Evolutionary conservation across 2,329 filamentous ascomycete species (phyloP).

Genomic region (Cryphonectria carpinicola): DNA sequence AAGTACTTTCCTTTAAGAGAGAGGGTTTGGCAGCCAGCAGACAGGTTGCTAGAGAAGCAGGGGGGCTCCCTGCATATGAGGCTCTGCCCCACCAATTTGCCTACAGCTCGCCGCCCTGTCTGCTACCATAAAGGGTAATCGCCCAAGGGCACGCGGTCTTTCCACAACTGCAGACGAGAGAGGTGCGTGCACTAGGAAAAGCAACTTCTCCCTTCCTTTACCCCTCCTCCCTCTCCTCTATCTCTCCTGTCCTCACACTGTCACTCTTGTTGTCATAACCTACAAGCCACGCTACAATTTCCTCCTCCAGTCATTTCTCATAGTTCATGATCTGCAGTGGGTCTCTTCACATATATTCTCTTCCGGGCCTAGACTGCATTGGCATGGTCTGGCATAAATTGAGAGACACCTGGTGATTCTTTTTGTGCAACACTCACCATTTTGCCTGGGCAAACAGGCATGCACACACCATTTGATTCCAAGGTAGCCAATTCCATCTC

Average conservation of each 20-base stretch:
- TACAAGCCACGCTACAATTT: neutral
- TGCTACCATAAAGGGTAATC: slow-evolving; percentile 7
- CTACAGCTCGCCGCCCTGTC: neutral
- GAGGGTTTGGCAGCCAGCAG: neutral
- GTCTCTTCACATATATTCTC: neutral
- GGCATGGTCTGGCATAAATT: neutral
- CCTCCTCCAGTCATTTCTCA: neutral
- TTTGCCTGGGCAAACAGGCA: neutral
- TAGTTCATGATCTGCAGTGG: neutral
- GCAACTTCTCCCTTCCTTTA: too few species aligned
- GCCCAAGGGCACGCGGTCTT: neutral
- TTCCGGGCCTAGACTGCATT: neutral
- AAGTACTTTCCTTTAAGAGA: neutral
- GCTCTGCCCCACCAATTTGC: slow-evolving; percentile 5
- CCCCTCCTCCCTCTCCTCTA: too few species aligned
- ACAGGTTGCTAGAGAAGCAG: neutral
- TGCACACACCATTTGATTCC: too few species aligned
- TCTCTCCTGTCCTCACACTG: too few species aligned
- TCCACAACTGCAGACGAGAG: too few species aligned
- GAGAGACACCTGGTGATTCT: neutral
- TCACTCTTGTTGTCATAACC: too few species aligned
- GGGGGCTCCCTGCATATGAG: neutral
- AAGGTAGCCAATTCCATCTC: neutral
- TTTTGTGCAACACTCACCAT: neutral
- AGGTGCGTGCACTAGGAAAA: too few species aligned